Evolutionary conservation across 2,329 filamentous ascomycete species (phyloP).

Genomic region (Exophiala spinifera): DNA sequence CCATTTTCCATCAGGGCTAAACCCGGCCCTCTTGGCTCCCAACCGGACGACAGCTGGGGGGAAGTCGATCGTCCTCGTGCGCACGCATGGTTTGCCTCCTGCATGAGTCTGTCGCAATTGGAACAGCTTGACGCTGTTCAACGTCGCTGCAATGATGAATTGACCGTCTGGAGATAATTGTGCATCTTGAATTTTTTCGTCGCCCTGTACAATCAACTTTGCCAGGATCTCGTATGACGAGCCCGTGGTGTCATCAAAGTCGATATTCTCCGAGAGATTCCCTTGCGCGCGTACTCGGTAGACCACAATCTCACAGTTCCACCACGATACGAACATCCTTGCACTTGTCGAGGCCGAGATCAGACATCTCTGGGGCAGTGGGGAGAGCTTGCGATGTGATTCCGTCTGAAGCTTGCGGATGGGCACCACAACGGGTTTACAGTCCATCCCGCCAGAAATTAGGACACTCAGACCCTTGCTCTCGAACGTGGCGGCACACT

Average conservation of each 20-base stretch:
- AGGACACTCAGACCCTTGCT: constrained; percentile 77
- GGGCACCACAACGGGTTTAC: constrained; percentile 76
- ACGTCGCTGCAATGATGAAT: constrained; percentile 72
- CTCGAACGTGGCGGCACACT: constrained; percentile 88
- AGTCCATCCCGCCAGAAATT: constrained; percentile 88
- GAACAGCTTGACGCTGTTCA: constrained; percentile 73
- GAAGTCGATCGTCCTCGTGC: constrained; percentile 67
- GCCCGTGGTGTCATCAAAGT: constrained; percentile 5
- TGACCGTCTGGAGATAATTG: constrained; percentile 69
- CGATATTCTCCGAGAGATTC: background rate
- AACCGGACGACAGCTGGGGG: constrained; percentile 54
- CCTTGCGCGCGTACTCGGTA: constrained; percentile 54
- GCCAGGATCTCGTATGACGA: constrained; percentile 23
- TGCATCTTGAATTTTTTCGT: constrained; percentile 77
- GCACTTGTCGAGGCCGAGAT: constrained; percentile 69
- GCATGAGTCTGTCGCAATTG: constrained; percentile 45
- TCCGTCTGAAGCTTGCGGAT: constrained; percentile 62
- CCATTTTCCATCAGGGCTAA: constrained; percentile 49
- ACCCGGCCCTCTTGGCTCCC: constrained; percentile 64
- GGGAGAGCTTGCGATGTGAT: constrained; percentile 76
- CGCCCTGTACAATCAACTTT: constrained; percentile 50
- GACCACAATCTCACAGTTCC: constrained; percentile 81
- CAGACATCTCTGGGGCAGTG: constrained; percentile 74
- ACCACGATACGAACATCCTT: constrained; percentile 83
- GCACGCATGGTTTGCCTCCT: constrained; percentile 8